These are phyloP conservation scores for Dactylellina leptospora DNA, from an alignment of 2,329 filamentous ascomycete species.

Conservation along the genomic window DNA sequence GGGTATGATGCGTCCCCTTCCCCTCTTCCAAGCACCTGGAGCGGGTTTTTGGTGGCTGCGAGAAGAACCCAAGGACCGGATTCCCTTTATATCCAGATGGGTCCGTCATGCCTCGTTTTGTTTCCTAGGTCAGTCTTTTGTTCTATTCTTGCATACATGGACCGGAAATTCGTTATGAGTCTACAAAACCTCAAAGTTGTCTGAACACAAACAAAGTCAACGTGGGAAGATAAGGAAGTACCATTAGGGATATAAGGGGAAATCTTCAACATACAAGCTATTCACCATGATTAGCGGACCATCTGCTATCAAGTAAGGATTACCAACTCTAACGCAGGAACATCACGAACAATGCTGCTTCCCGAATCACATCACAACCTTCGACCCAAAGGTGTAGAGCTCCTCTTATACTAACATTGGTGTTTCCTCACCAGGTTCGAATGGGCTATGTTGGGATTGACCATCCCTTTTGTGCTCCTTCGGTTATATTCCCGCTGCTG, in stretches of 20 bases:
- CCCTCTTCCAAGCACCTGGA: slow-evolving; percentile 36
- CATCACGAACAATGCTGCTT: slow-evolving; percentile 12
- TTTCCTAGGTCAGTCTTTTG: slow-evolving; percentile 21
- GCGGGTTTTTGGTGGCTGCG: slow-evolving; percentile 41
- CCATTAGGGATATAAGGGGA: slow-evolving; percentile 33
- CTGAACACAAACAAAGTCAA: slow-evolving; percentile 14
- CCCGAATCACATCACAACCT: slow-evolving; percentile 30
- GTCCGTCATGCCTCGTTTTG: slow-evolving; percentile 11
- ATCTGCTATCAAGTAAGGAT: slow-evolving; percentile 46
- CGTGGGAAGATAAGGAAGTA: slow-evolving; percentile 18
- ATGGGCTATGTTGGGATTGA: slow-evolving; percentile 52
- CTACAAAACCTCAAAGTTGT: slow-evolving; percentile 17
- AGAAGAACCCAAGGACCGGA: slow-evolving; percentile 23
- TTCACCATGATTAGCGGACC: slow-evolving; percentile 50
- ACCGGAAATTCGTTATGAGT: slow-evolving; percentile 27
- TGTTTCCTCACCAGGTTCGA: slow-evolving; percentile 33
- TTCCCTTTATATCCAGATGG: slow-evolving; percentile 43
- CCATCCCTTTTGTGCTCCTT: slow-evolving; percentile 53
- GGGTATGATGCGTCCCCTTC: slow-evolving; percentile 8
- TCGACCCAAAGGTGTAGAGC: background rate
- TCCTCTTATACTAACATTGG: slow-evolving; percentile 30
- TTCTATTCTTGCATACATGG: slow-evolving; percentile 20
- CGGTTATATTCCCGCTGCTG: slow-evolving; percentile 52
- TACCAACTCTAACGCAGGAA: background rate
- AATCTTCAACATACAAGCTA: slow-evolving; percentile 37